Evolutionary conservation across 345 rosid species (phyloP), one percentile per base, ranked within the genome.

Genomic region (Eutrema yunnanense): DNA sequence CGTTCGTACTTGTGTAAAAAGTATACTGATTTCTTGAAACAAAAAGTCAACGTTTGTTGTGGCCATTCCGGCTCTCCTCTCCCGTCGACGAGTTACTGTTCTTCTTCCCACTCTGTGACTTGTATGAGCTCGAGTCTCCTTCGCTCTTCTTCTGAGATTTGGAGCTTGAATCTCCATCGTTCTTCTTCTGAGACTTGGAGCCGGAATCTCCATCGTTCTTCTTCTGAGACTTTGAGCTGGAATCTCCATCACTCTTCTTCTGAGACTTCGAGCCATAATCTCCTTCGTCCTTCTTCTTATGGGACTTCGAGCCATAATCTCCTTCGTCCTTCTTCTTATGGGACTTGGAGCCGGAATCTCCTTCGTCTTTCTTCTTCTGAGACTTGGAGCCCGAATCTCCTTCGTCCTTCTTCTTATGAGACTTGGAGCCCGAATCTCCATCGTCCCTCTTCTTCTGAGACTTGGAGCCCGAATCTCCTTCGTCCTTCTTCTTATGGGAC

Each of bases 41-140:
- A 10, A 27, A 53, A 64, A 11, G 67, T 77, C 56, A 77, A 71
- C 37, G 76, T 71, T 65, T 77, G 76, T 43, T 58, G 54, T 59
- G 67, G 55, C 55, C 19, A 57, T 59, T 65, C 30, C 54, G 19
- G 68, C 62, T 65, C 34, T 58, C 72, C 14, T 77, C 80, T 50
- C 12, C 67, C 48, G 46, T 48, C 30, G 77, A 71, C 41, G 50
- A 66, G 84, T 74, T 72, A 77, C 79, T 42, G 42, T 53, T 56
- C 56, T 69, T 76, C 41, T 76, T 63, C 46, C 60, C 60, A 32
- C 80, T 59, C 2, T 66, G 61, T 2, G 72, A 66, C 37, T 58
- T 67, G 8, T 52, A 67, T 0, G 77, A 57, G 49, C 55, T 13
- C 0, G 54, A 65, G 4, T 66, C 72, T 73, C 60, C 65, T 9